phyloP scores from a whole-genome alignment of 768 basidiomycete genomes.

The Suillus ampliporus region DNA sequence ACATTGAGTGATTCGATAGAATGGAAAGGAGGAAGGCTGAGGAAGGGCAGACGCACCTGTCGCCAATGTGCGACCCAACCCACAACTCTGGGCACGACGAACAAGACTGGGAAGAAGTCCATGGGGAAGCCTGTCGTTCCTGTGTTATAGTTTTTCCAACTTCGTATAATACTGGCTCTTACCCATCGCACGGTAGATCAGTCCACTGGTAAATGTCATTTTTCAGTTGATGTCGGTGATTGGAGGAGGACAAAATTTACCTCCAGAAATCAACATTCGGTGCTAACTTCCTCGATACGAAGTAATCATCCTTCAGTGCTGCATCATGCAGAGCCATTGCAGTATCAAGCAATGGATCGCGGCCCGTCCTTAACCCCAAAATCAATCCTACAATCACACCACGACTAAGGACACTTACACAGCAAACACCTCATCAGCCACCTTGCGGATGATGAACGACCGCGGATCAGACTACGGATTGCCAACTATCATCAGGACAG shows the following conservation, averaged over 20 bases:
- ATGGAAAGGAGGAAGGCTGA: background rate
- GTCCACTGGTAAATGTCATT: slow-evolving; percentile 53
- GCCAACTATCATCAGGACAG: slow-evolving; percentile 4
- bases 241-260: slow-evolving; percentile 13
- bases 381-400: background rate
- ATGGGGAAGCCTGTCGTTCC: slow-evolving; percentile 77
- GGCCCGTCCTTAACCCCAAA: slow-evolving; percentile 65
- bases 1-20: slow-evolving; percentile 1
- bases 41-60: slow-evolving; percentile 53
- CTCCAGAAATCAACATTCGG: slow-evolving; percentile 95
- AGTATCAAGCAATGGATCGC: slow-evolving; percentile 83
- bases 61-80: slow-evolving; percentile 96
- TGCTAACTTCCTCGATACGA: slow-evolving; percentile 77
- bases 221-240: slow-evolving; percentile 3
- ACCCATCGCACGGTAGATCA: slow-evolving; percentile 95
- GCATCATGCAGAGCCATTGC: slow-evolving; percentile 89
- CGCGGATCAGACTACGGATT: slow-evolving; percentile 79
- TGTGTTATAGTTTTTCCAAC: slow-evolving; percentile 9
- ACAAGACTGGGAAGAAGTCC: slow-evolving; percentile 94
- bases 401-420: slow-evolving; percentile 53
- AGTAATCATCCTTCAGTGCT: slow-evolving; percentile 92
- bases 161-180: slow-evolving; percentile 22
- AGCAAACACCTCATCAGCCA: slow-evolving; percentile 90
- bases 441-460: slow-evolving; percentile 89
- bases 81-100: slow-evolving; percentile 90